Conservation (phyloP, 2,329 filamentous ascomycete genomes). For the Arthroderma sp. region DNA sequence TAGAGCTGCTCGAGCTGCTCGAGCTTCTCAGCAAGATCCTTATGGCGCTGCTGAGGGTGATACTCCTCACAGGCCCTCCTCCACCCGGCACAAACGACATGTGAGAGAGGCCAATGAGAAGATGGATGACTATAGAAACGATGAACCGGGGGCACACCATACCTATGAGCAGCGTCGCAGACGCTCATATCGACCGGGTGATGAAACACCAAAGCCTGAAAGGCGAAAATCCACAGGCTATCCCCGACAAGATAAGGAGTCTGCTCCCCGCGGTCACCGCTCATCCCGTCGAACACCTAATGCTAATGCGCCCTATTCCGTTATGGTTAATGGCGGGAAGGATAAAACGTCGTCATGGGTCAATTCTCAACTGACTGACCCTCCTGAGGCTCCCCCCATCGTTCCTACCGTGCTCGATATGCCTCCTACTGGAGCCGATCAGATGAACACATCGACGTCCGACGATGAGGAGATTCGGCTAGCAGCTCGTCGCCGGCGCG, state of each 20-base stretch:
- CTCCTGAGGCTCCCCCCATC: constrained; percentile 35
- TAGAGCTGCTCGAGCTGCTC: constrained; percentile 33
- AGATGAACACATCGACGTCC: constrained; percentile 24
- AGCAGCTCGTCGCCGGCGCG: constrained; percentile 24
- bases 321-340: constrained; percentile 25
- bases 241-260: constrained; percentile 20
- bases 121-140: constrained; percentile 6
- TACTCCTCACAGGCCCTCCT: constrained; percentile 19
- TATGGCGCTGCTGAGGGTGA: constrained; percentile 7
- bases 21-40: neutral
- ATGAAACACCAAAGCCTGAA: constrained; percentile 19
- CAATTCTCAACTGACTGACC: constrained; percentile 34
- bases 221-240: constrained; percentile 25
- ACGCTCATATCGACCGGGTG: constrained; percentile 21
- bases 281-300: constrained; percentile 11
- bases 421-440: constrained; percentile 17
- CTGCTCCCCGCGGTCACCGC: constrained; percentile 18
- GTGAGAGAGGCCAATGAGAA: constrained; percentile 18
- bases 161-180: constrained; percentile 16
- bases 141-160: constrained; percentile 9
- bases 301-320: constrained; percentile 13
- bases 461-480: constrained; percentile 32
- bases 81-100: constrained; percentile 26
- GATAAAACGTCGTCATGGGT: constrained; percentile 40
- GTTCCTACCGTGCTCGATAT: constrained; percentile 34